A percentile compares a stretch with the other conserved stretches of the same genome.
Conservation (phyloP, 169 alveolate genomes). For the Cryptosporidium ryanae region DNA sequence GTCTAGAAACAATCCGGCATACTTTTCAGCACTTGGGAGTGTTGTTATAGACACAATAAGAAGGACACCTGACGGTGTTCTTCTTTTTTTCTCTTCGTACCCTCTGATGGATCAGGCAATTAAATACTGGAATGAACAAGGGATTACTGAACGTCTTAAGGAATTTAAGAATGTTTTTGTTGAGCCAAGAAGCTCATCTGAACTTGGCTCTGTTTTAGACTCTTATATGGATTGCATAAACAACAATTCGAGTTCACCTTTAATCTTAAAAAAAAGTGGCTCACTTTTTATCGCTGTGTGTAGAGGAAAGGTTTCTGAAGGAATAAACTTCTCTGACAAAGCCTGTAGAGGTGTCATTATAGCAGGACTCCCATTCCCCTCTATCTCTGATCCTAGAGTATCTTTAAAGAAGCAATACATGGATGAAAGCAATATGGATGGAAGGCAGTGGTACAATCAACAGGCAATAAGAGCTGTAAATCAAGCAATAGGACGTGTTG, state of each 20-base stretch:
- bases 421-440: conserved; percentile 76
- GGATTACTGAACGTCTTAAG: conserved; percentile 80
- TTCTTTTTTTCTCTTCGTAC: conserved; percentile 90
- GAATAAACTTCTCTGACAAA: conserved; percentile 92
- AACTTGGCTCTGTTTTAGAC: conserved; percentile 49
- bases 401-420: conserved; percentile 89
- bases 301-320: conserved; percentile 95
- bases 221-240: conserved; percentile 49
- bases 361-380: conserved; percentile 93
- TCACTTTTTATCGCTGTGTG: conserved; percentile 93
- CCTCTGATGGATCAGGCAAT: conserved; percentile 86
- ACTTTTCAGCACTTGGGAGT: conserved; percentile 85
- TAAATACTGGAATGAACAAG: conserved; percentile 85
- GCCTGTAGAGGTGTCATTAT: conserved; percentile 90
- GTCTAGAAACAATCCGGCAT: conserved; percentile 82
- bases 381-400: conserved; percentile 88
- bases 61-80: conserved; percentile 87
- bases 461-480: conserved; percentile 95
- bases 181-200: conserved; percentile 74
- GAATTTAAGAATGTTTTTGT: conserved; percentile 78
- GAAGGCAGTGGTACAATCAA: conserved; percentile 91
- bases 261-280: conserved; percentile 75
- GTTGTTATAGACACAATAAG: conserved; percentile 85
- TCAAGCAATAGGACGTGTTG: conserved; percentile 96
- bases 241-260: conserved; percentile 12